Percentiles rank a stretch among this genome's conserved stretches.
These are phyloP conservation scores for Lasiosphaeria hispida DNA, from an alignment of 495 filamentous ascomycete species.

Conservation along the genomic window DNA sequence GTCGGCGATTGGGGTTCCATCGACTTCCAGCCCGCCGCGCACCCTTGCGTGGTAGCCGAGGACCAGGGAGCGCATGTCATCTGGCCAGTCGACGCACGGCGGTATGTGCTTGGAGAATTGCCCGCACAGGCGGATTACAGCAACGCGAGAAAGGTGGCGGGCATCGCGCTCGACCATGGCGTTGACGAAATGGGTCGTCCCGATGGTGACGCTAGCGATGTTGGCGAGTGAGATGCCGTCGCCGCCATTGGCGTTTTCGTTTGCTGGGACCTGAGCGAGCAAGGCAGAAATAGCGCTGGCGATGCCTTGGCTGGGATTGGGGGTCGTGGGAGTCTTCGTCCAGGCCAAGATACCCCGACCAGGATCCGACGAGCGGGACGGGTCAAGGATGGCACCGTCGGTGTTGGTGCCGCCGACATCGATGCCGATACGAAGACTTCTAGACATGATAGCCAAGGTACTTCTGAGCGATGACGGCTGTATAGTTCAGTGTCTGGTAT, in stretches of 20 bases:
- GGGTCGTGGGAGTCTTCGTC: slow-evolving; percentile 57
- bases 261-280: slow-evolving; percentile 44
- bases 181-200: slow-evolving; percentile 65
- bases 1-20: slow-evolving; percentile 46
- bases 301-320: slow-evolving; percentile 56
- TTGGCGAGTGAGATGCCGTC: slow-evolving; percentile 36
- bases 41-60: slow-evolving; percentile 45
- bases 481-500: no score
- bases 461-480: no score
- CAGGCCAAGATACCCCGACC: slow-evolving; percentile 50
- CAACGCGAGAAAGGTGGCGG: slow-evolving; percentile 50
- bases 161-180: slow-evolving; percentile 58
- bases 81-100: slow-evolving; percentile 52
- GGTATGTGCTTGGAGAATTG: slow-evolving; percentile 54
- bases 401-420: slow-evolving; percentile 61
- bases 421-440: slow-evolving; percentile 44
- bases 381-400: slow-evolving; percentile 58
- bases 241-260: no score
- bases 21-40: slow-evolving; percentile 50
- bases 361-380: slow-evolving; percentile 32
- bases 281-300: slow-evolving; percentile 50
- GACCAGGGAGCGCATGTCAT: slow-evolving; percentile 45
- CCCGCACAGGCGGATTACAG: slow-evolving; percentile 53
- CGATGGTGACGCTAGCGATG: slow-evolving; percentile 58
- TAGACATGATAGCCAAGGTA: no score